These are phyloP conservation scores for Zoysia matrella DNA, from an alignment of 202 grass and related monocot species.

Conservation along the genomic window DNA sequence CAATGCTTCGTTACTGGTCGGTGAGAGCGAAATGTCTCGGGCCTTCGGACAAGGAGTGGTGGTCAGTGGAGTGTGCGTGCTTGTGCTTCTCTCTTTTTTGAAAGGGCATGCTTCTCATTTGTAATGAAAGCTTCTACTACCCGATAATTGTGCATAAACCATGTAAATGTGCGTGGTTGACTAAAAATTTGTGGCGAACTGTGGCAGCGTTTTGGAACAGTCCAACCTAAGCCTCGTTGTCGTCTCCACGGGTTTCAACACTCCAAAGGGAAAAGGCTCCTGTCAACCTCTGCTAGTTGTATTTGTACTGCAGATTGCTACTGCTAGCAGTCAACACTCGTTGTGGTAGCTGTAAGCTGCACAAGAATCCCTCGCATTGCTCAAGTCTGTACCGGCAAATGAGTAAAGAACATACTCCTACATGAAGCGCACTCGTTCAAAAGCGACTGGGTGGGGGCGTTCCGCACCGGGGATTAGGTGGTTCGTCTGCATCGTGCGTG, in stretches of 20 bases:
- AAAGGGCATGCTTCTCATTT: background rate
- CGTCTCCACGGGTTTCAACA: too few relatives aligned
- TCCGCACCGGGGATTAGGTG: conserved; percentile 30
- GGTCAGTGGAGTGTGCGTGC: conserved; percentile 4
- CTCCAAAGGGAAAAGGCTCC: too few relatives aligned
- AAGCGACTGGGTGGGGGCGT: background rate
- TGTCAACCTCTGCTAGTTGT: too few relatives aligned
- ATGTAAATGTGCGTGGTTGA: too few relatives aligned
- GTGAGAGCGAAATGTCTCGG: conserved; percentile 24
- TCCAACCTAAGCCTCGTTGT: too few relatives aligned
- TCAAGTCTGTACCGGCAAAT: background rate
- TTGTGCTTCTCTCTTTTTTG: background rate
- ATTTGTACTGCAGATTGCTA: too few relatives aligned
- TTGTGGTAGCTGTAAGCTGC: too few relatives aligned
- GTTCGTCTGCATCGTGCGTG: conserved; percentile 16
- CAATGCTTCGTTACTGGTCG: conserved; percentile 26
- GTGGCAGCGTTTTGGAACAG: background rate
- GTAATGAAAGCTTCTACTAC: background rate
- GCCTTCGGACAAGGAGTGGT: conserved; percentile 2
- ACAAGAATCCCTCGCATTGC: too few relatives aligned
- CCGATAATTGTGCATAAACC: conserved; percentile 23
- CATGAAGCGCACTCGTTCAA: background rate
- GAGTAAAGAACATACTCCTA: background rate
- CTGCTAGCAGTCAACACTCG: too few relatives aligned
- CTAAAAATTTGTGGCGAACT: background rate